Evolutionary conservation across 2,329 filamentous ascomycete genomes (phyloP), one percentile per base, ranked within the genome.

Genomic region (Aureobasidium mangrovei): DNA sequence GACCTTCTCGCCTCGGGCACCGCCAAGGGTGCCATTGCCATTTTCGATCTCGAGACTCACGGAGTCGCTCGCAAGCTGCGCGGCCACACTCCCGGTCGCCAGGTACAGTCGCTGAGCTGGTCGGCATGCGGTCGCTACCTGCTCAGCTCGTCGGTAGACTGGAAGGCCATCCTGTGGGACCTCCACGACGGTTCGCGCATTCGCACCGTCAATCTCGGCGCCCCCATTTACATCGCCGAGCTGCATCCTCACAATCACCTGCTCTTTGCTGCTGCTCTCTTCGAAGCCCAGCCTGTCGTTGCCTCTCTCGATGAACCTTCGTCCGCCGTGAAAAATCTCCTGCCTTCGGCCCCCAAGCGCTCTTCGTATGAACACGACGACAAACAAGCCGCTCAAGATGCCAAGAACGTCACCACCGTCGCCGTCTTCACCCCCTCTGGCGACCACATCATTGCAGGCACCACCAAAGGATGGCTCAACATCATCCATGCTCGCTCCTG

Each of bases 31-130:
- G 93, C 89, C 4, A 86, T 98, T 39, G 88, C 95, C 54, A 86
- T 98, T 44, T 98, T 95, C 79, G 93, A 98, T 67, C 82, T 97
- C 47, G 94, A 98, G 72, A 98, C 94, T 7, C 95, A 94, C 78
- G 91, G 93, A 36, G 88, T 97, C 4, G 93, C 93, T 56, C 85
- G 90, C 66, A 98, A 97, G 72, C 76, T 98, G 59, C 83, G 89
- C 60, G 93, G 91, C 9, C 93, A 98, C 72, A 95, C 88, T 48
- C 58, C 63, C 8, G 66, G 66, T 27, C 85, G 88, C 66, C 91
- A 93, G 67, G 91, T 98, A 55, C 91, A 95, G 62, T 95, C 88
- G 49, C 72, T 98, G 57, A 95, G 91, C 74, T 98, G 93, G 93
- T 96, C 91, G 51, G 80, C 85, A 63, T 88, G 90, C 71, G 91